phyloP scores from a whole-genome alignment of 1,284 basidiomycete species.

The Earliella scabrosa region DNA sequence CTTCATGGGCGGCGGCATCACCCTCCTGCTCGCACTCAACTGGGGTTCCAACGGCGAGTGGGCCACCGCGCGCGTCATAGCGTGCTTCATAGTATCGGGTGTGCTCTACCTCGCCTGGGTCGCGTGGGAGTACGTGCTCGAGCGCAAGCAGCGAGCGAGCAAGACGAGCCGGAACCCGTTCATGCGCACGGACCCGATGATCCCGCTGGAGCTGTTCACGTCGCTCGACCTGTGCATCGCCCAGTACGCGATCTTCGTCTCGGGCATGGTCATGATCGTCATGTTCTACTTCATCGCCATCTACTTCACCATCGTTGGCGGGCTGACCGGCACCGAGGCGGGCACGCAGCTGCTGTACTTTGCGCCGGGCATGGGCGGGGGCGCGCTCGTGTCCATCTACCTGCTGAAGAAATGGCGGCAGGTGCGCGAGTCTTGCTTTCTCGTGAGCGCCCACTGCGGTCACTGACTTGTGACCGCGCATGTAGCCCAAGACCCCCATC shows the following conservation, averaged over 20 bases:
- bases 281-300: conserved; percentile 59
- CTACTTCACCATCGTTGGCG: conserved; percentile 50
- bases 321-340: conserved; percentile 39
- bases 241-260: conserved; percentile 43
- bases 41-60: conserved; percentile 40
- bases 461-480: background rate
- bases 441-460: background rate
- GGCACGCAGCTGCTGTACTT: conserved; percentile 54
- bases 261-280: conserved; percentile 53
- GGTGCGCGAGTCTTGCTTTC: conserved; percentile 6
- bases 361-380: conserved; percentile 47
- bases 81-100: conserved; percentile 44
- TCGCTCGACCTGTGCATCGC: conserved; percentile 43
- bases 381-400: conserved; percentile 33
- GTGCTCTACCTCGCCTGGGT: conserved; percentile 41
- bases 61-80: conserved; percentile 37
- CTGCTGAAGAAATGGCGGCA: conserved; percentile 33
- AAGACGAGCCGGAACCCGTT: conserved; percentile 21
- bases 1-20: conserved; percentile 40
- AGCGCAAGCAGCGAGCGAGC: conserved; percentile 26
- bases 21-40: conserved; percentile 42
- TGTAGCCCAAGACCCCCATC: conserved; percentile 47
- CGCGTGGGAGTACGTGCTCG: conserved; percentile 46
- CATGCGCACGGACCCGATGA: conserved; percentile 42
- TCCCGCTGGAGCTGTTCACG: conserved; percentile 45